phyloP scores from a whole-genome alignment of 441 rosid genomes.

The Rhodomyrtus psidioides region DNA sequence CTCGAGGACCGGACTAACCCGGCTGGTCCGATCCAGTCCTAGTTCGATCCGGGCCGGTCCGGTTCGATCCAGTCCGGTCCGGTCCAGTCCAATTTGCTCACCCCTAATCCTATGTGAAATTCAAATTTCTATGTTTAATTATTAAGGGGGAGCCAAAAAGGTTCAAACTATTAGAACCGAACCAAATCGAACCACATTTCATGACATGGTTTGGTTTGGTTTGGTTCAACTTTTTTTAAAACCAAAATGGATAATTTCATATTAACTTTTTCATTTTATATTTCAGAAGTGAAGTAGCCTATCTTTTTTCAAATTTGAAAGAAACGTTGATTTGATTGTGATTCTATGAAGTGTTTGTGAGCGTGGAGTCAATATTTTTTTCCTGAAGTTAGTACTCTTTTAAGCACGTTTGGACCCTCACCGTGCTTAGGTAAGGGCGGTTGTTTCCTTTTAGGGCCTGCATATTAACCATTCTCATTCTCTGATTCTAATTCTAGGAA shows the following conservation, averaged over 20 bases:
- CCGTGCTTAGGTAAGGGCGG: background rate
- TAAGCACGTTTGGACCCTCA: background rate
- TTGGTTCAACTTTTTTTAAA: background rate
- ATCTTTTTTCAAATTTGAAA: background rate
- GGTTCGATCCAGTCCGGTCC: no score
- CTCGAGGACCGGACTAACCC: no score
- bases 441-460: no score
- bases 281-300: background rate
- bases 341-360: background rate
- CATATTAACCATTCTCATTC: no score
- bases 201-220: background rate
- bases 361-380: background rate
- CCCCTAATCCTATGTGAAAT: background rate
- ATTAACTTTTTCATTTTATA: background rate
- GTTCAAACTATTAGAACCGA: background rate
- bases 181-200: background rate
- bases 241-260: background rate
- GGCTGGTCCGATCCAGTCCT: no score
- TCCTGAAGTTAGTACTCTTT: background rate
- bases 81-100: no score
- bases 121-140: background rate
- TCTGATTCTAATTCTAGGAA: no score
- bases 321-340: background rate
- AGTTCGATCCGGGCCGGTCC: no score
- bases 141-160: background rate